A percentile compares a stretch with the other conserved stretches of the same genome.
Conservation (phyloP, 1,139 yeast genomes). For the Lodderomyces parapsilosis region DNA sequence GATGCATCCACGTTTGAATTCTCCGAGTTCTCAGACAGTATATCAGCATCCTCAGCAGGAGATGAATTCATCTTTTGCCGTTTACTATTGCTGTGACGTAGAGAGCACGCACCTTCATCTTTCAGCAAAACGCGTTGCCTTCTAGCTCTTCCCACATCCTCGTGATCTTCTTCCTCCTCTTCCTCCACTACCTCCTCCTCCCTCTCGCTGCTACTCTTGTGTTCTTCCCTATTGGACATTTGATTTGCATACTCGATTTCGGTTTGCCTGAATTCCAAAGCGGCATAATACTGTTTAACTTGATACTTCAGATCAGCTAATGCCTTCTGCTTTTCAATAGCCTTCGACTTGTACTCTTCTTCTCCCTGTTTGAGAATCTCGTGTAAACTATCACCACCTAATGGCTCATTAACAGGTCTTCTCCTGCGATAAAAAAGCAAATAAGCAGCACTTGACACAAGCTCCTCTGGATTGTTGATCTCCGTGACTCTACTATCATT, state of each 20-base stretch:
- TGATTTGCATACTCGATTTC: conserved; percentile 17
- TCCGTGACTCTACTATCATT: conserved; percentile 80
- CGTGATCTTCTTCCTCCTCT: too few species aligned
- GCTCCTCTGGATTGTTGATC: conserved; percentile 55
- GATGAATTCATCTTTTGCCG: conserved; percentile 3
- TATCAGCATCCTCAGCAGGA: conserved; percentile 1
- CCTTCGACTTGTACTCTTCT: conserved; percentile 16
- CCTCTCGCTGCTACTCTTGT: conserved; percentile 1
- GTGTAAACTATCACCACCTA: conserved; percentile 38
- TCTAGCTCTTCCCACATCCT: neutral
- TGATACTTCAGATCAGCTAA: conserved; percentile 18
- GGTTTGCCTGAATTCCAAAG: conserved; percentile 7
- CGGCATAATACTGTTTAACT: conserved; percentile 15
- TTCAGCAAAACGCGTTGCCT: conserved; percentile 3
- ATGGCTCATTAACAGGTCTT: conserved; percentile 16
- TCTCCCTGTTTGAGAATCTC: conserved; percentile 26
- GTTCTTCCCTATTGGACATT: conserved; percentile 18
- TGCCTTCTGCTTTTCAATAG: conserved; percentile 15
- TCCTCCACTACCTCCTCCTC: too few species aligned
- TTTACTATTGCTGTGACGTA: conserved; percentile 1
- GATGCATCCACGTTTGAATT: neutral
- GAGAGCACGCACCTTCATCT: neutral
- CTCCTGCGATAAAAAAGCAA: conserved; percentile 78
- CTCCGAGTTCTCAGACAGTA: neutral
- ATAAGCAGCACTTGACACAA: conserved; percentile 84